phyloP scores from a whole-genome alignment of 345 rosid genomes.

The Adansonia digitata region DNA sequence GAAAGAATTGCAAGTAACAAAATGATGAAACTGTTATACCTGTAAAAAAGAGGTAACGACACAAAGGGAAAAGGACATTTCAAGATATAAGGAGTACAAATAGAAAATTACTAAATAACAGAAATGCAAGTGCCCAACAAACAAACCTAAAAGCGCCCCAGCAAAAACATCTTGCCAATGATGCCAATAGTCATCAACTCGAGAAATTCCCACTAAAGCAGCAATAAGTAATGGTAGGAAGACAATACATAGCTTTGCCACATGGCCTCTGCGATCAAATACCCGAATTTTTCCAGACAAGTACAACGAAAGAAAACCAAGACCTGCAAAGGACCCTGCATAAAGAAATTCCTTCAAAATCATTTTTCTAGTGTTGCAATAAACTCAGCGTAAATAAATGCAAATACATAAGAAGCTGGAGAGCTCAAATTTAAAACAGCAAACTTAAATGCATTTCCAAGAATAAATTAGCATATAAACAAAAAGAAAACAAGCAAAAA shows the following conservation, averaged over 20 bases:
- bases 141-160: conserved; percentile 70
- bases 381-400: conserved; percentile 1
- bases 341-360: conserved; percentile 18
- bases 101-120: not conserved
- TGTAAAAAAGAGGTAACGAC: conserved; percentile 20
- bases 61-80: conserved; percentile 7
- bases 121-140: not conserved
- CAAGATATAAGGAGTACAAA: not conserved
- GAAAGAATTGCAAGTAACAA: conserved; percentile 81
- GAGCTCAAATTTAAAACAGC: not conserved
- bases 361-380: not conserved
- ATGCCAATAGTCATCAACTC: conserved; percentile 98
- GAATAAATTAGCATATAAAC: not conserved
- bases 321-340: conserved; percentile 94
- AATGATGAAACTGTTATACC: conserved; percentile 54
- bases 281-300: conserved; percentile 72
- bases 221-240: conserved; percentile 70
- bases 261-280: conserved; percentile 81
- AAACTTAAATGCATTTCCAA: not conserved
- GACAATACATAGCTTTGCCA: conserved; percentile 79
- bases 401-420: not conserved
- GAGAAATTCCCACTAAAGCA: conserved; percentile 73
- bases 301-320: conserved; percentile 67
- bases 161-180: conserved; percentile 97
- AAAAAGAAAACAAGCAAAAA: not conserved